A percentile compares a stretch with the other conserved stretches of the same genome.
Conservation (phyloP, 2,329 filamentous ascomycete species). For the Penicillium sp. region DNA sequence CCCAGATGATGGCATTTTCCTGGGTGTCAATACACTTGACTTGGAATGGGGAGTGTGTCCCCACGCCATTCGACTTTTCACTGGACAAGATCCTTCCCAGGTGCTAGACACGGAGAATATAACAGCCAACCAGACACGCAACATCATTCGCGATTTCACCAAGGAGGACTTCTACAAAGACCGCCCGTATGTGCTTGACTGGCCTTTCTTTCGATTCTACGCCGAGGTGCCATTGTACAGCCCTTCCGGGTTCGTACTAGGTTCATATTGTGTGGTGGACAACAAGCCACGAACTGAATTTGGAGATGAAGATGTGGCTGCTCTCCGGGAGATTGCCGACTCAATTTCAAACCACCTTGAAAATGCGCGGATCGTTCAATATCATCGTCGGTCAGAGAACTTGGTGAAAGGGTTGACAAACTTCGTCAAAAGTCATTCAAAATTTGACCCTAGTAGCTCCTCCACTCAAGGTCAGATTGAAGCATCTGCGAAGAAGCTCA, state of each 20-base stretch:
- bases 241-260: constrained; percentile 54
- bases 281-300: constrained; percentile 51
- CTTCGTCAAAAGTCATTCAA: constrained; percentile 46
- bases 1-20: constrained; percentile 31
- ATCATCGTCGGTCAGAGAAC: constrained; percentile 54
- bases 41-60: constrained; percentile 21
- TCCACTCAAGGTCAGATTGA: constrained; percentile 12
- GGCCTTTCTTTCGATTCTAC: constrained; percentile 47
- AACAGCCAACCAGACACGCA: constrained; percentile 28
- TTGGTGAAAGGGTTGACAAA: constrained; percentile 55
- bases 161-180: constrained; percentile 34
- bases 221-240: constrained; percentile 60
- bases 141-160: constrained; percentile 38
- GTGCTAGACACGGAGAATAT: constrained; percentile 20
- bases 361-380: constrained; percentile 52
- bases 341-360: constrained; percentile 60
- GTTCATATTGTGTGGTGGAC: constrained; percentile 58
- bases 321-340: constrained; percentile 55
- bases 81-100: constrained; percentile 16
- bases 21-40: constrained; percentile 26
- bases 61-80: constrained; percentile 23
- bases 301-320: constrained; percentile 30
- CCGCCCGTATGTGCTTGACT: constrained; percentile 31
- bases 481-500: not conserved
- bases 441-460: constrained; percentile 21